These are phyloP conservation scores for Yarrowia sp. DNA, from an alignment of 805 yeast species.

Conservation along the genomic window DNA sequence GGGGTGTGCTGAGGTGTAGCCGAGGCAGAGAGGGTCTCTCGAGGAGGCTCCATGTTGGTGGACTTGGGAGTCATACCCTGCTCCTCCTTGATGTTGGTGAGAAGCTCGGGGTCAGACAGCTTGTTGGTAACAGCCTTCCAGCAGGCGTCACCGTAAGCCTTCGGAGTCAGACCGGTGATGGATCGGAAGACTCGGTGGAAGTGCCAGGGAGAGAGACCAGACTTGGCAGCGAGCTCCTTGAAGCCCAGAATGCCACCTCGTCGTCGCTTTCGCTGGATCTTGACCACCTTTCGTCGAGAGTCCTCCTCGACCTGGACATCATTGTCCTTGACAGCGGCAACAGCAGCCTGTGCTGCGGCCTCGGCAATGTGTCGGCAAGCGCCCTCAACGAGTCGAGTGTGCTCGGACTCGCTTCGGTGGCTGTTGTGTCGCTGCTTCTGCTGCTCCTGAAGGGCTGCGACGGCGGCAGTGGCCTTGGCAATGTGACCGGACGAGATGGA, in stretches of 20 bases:
- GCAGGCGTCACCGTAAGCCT: slow-evolving; percentile 83
- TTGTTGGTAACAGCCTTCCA: slow-evolving; percentile 40
- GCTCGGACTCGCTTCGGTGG: slow-evolving; percentile 61
- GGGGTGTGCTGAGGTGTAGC: slow-evolving; percentile 17
- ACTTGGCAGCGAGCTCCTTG: slow-evolving; percentile 81
- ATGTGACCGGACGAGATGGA: slow-evolving; percentile 15
- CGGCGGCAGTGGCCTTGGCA: slow-evolving; percentile 21
- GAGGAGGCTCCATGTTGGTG: background rate
- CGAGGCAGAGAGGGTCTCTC: background rate
- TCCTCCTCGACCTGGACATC: slow-evolving; percentile 32
- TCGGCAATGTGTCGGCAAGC: slow-evolving; percentile 82
- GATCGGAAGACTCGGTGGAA: slow-evolving; percentile 86
- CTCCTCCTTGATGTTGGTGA: slow-evolving; percentile 20
- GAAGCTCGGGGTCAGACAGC: slow-evolving; percentile 22
- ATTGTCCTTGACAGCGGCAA: slow-evolving; percentile 36
- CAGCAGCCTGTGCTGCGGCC: slow-evolving; percentile 60
- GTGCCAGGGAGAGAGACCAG: slow-evolving; percentile 86
- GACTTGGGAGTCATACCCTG: background rate
- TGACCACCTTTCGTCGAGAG: slow-evolving; percentile 27
- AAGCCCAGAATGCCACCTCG: slow-evolving; percentile 50
- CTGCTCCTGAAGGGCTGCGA: slow-evolving; percentile 9
- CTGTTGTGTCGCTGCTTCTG: slow-evolving; percentile 25
- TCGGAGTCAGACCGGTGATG: slow-evolving; percentile 83
- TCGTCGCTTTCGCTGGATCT: slow-evolving; percentile 37
- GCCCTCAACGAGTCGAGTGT: slow-evolving; percentile 63